Evolutionary conservation across 2,329 filamentous ascomycete genomes (phyloP).

Genomic region (Scleromitrula shiraiana): DNA sequence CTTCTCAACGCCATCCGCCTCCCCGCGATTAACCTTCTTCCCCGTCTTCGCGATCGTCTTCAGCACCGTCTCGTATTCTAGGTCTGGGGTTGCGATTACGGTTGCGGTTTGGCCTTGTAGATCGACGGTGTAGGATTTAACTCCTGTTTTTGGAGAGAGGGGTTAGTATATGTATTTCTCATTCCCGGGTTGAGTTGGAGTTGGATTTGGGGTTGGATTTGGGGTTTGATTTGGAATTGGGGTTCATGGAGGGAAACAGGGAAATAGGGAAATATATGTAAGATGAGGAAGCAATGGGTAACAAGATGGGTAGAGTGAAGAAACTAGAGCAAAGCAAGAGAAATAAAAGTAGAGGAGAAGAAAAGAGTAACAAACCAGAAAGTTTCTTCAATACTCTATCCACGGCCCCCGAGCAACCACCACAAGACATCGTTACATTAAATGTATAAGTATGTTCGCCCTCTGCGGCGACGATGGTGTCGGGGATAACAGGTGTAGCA

Average conservation of each 20-base stretch:
- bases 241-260: not conserved
- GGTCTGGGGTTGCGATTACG: conserved; percentile 59
- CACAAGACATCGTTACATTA: conserved; percentile 87
- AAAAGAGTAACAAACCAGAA: conserved; percentile 52
- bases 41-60: conserved; percentile 91
- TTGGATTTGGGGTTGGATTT: not conserved
- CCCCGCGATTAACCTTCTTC: conserved; percentile 76
- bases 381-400: conserved; percentile 89
- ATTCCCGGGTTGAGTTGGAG: not conserved
- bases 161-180: not conserved
- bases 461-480: conserved; percentile 10
- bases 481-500: not conserved
- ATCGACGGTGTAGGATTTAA: conserved; percentile 79
- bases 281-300: not conserved
- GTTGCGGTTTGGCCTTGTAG: conserved; percentile 80
- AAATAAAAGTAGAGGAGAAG: not conserved
- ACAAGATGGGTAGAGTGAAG: not conserved
- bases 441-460: conserved; percentile 80
- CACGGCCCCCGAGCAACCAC: conserved; percentile 91
- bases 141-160: conserved; percentile 44
- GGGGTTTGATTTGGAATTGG: not conserved
- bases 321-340: not conserved
- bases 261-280: not conserved
- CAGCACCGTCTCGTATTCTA: conserved; percentile 74
- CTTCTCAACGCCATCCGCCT: conserved; percentile 57